Base-by-base conservation (phyloP, 2,329 filamentous ascomycete species). In the Aspergillus neoniger region DNA sequence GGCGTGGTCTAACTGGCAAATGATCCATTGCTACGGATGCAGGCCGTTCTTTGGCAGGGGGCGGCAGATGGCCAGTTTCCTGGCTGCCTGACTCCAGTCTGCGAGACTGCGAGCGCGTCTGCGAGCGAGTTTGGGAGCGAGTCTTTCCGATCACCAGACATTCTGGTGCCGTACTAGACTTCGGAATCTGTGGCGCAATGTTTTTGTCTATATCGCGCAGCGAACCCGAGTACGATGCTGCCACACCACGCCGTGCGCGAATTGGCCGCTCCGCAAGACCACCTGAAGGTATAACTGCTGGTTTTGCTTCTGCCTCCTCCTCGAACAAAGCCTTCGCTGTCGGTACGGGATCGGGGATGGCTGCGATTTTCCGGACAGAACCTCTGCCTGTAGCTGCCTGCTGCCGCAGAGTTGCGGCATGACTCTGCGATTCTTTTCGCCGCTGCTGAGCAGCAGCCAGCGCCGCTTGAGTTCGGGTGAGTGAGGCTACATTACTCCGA, bases 351-450 rank as follows among this genome's bases (percentile, higher is more conserved):
- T 74, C 70, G 5, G 65, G 61, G 5, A 73, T 60, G 9, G 67
- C 67, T 5, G 70, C 61, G 8, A 69, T 61, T 36, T 68, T 74
- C 48, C 72, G 67, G 28, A 71, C 63, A 19, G 75, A 68, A 5
- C 67, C 63, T 58, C 71, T 67, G 5, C 72, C 69, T n/a, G 73
- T 71, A 8, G 77, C 59, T 38, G 77, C 77, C 63, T 80, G 78
- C 63, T 81, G 79, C 53, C 80, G 75, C 61, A 82, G 74, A 3
- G 76, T 76, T 6, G 80, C 80, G 2, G 80, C 80, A 64, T 81
- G 80, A 51, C 77, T 82, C 56, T 77, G 77, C 0, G 74, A 62
- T 41, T 77, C 77, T 59, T 74, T 69, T n/a, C 74, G 72, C 15
- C 76, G 73, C 49, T 77, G 70, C 32, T 79, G 76, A 17, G 76